phyloP scores from a whole-genome alignment of 768 basidiomycete species.

The Agaricus subrufescens region DNA sequence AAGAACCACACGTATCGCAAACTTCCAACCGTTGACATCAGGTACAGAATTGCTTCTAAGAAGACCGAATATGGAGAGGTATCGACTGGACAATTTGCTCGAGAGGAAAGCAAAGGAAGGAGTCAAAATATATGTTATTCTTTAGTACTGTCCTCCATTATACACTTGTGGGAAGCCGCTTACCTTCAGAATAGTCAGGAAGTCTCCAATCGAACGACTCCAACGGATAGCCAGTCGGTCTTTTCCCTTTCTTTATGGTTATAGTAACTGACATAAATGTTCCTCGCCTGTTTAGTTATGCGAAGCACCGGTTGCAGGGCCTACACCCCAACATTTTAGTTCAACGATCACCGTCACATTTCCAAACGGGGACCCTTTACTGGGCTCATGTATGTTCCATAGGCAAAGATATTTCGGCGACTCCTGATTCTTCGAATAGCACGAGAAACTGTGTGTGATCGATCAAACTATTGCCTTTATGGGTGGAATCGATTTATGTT shows the following conservation, averaged over 20 bases:
- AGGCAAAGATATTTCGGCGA: background rate
- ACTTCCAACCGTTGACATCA: background rate
- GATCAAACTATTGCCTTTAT: slow-evolving; percentile 97
- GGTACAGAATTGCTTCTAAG: slow-evolving; percentile 74
- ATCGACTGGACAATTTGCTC: slow-evolving; percentile 81
- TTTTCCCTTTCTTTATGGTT: background rate
- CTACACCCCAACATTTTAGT: slow-evolving; percentile 94
- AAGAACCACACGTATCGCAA: slow-evolving; percentile 2
- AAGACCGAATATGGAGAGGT: slow-evolving; percentile 78
- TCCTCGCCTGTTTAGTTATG: slow-evolving; percentile 43
- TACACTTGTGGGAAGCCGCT: slow-evolving; percentile 6
- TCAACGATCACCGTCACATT: slow-evolving; percentile 95
- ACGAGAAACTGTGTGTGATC: slow-evolving; percentile 97
- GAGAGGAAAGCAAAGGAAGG: slow-evolving; percentile 92
- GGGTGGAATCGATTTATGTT: slow-evolving; percentile 95
- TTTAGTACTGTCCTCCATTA: slow-evolving; percentile 58
- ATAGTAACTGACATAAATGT: background rate
- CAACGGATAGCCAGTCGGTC: slow-evolving; percentile 84
- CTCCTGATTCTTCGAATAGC: slow-evolving; percentile 38
- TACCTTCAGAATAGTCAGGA: slow-evolving; percentile 59
- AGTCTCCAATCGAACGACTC: slow-evolving; percentile 92
- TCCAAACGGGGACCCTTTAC: slow-evolving; percentile 95
- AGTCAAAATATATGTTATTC: slow-evolving; percentile 91
- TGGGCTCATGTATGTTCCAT: slow-evolving; percentile 85
- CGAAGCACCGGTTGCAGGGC: slow-evolving; percentile 74